Percentiles rank a stretch among this genome's conserved stretches.
These are phyloP conservation scores for Phaffomyces opuntiae DNA, from an alignment of 805 yeast genomes.

Conservation along the genomic window DNA sequence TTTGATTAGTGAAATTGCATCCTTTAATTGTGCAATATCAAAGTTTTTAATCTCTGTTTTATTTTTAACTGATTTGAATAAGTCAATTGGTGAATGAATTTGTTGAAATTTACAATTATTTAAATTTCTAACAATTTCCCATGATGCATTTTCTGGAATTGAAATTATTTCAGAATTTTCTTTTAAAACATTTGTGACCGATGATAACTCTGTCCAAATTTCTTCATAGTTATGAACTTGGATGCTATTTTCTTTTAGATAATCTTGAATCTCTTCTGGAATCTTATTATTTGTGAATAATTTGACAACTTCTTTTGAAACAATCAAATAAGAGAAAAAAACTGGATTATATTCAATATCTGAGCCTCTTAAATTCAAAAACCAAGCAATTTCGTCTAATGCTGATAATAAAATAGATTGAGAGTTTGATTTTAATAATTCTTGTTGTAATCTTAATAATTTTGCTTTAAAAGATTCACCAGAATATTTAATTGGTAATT, in stretches of 20 bases:
- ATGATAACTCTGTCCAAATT: slow-evolving; percentile 51
- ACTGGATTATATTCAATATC: slow-evolving; percentile 87
- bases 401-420: slow-evolving; percentile 56
- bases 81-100: slow-evolving; percentile 53
- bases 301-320: slow-evolving; percentile 35
- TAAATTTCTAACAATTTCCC: slow-evolving; percentile 57
- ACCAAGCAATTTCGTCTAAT: slow-evolving; percentile 88
- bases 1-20: slow-evolving; percentile 69
- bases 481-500: slow-evolving; percentile 45
- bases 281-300: slow-evolving; percentile 49
- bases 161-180: slow-evolving; percentile 29
- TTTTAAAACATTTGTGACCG: slow-evolving; percentile 16
- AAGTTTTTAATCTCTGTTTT: slow-evolving; percentile 64
- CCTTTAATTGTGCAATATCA: slow-evolving; percentile 70
- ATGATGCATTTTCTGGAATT: slow-evolving; percentile 53
- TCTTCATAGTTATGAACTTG: slow-evolving; percentile 44
- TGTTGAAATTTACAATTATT: slow-evolving; percentile 31
- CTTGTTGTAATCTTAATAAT: slow-evolving; percentile 36
- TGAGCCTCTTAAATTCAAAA: slow-evolving; percentile 73
- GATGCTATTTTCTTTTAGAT: slow-evolving; percentile 39
- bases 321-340: slow-evolving; percentile 58
- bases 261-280: slow-evolving; percentile 29
- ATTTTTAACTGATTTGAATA: slow-evolving; percentile 74
- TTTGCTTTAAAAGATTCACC: slow-evolving; percentile 64
- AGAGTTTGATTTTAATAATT: slow-evolving; percentile 29